Base-by-base conservation (phyloP, 331 rosid genomes). In the Spiraea crenata region DNA sequence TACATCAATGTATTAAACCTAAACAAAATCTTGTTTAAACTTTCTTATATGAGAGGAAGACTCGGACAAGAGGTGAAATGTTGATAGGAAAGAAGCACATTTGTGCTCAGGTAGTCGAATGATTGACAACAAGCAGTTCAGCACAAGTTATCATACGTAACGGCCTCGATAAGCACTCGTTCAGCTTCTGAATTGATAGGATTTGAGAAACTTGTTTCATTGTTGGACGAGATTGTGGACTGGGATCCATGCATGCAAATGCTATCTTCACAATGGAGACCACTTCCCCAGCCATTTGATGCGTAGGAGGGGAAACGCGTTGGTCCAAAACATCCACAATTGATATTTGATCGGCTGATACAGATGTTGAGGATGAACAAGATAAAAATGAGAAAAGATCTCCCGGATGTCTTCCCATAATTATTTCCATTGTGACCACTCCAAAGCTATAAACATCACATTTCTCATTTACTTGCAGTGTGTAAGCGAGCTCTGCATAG, bases 361-460 rank as follows among this genome's bases (percentile, higher is more conserved):
- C 3, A 49, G 74, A 72, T 12, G 59, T 16, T 11, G 49, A 61
- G 1, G 78, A 31, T 0, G 71, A 39, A 7, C 42, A 72, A 35
- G 40, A 34, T 2, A 82, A 7, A 3, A 80, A 25, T 9, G 69
- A 59, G 41, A 77, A 6, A 5, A 75, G n/a, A 12, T 83, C 84
- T 13, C 66, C 50, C 0, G 74, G 81, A 44, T 78, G 90, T 37
- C 66, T 64, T 47, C 82, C 84, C 60, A 74, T 51, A 4, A 75
- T 31, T 55, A 73, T 64, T 78, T 85, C 75, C 3, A 83, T 19
- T 5, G 62, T 25, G 5, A 76, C 54, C 4, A 76, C 83, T 37
- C 84, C 77, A 69, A 83, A 86, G 38, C 82, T 84, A 20, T 74
- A 80, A 10, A 70, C 82, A 58, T 68, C 77, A 3, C 78, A 75